phyloP scores from a whole-genome alignment of 768 basidiomycete species.

The Auriscalpium vulgare region DNA sequence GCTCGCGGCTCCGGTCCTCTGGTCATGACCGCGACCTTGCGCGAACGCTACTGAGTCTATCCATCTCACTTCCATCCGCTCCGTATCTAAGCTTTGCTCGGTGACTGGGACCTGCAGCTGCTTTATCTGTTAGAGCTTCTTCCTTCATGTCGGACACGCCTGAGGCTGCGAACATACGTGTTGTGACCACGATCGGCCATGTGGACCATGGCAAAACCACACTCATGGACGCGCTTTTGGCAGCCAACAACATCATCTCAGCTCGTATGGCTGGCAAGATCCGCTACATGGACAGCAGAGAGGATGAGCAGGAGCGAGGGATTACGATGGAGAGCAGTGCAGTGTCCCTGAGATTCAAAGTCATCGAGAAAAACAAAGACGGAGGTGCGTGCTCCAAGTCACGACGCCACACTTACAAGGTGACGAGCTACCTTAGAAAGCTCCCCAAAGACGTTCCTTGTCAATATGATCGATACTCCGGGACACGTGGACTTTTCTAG shows the following conservation, averaged over 20 bases:
- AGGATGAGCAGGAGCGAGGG: slow-evolving; percentile 95
- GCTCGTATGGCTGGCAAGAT: too few species aligned
- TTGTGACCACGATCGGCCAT: slow-evolving; percentile 81
- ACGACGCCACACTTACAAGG: slow-evolving; percentile 7
- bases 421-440: slow-evolving; percentile 41
- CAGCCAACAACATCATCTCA: too few species aligned
- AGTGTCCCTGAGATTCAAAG: slow-evolving; percentile 82
- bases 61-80: too few species aligned
- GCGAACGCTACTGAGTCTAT: too few species aligned
- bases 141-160: slow-evolving; percentile 7
- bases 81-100: too few species aligned
- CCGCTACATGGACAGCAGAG: slow-evolving; percentile 67
- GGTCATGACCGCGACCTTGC: too few species aligned
- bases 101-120: slow-evolving; percentile 10
- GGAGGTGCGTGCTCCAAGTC: slow-evolving; percentile 42
- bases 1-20: too few species aligned
- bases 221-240: slow-evolving; percentile 75
- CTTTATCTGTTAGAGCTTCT: slow-evolving; percentile 17
- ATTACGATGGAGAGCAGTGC: slow-evolving; percentile 99
- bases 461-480: slow-evolving; percentile 98
- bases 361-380: slow-evolving; percentile 45
- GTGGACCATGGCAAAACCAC: slow-evolving; percentile 97
- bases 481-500: slow-evolving; percentile 98
- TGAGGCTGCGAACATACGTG: slow-evolving; percentile 48
- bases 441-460: slow-evolving; percentile 61